Conservation (phyloP, 306 rosid genomes). For the Chamaecrista fasciculata region DNA sequence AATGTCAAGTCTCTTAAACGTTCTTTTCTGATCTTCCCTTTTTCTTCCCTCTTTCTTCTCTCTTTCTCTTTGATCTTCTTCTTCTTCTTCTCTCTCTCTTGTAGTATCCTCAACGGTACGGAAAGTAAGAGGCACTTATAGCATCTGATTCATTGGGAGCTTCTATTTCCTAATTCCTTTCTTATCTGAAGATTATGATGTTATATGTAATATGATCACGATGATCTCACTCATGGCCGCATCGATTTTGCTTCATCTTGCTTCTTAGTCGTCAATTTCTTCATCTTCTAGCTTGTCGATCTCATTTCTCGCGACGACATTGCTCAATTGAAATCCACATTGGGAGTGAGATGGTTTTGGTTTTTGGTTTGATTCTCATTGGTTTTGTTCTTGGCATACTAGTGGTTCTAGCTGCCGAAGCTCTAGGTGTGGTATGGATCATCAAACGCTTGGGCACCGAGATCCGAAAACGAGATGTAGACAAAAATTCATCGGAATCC, state of each 20-base stretch:
- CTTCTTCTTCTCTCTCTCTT: too few species aligned
- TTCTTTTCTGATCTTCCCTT: background rate
- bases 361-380: constrained; percentile 41
- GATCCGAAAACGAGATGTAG: constrained; percentile 27
- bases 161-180: background rate
- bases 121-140: background rate
- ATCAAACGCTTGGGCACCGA: constrained; percentile 48
- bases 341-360: constrained; percentile 32
- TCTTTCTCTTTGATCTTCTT: too few species aligned
- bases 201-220: too few species aligned
- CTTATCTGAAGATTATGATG: background rate
- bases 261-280: background rate
- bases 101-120: background rate
- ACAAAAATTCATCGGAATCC: constrained; percentile 28
- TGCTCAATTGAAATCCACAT: background rate
- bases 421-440: constrained; percentile 42
- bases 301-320: background rate
- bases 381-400: constrained; percentile 70
- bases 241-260: background rate
- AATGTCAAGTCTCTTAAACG: background rate
- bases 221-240: background rate
- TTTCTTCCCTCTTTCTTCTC: constrained; percentile 17
- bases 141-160: constrained; percentile 12
- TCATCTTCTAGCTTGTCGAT: background rate
- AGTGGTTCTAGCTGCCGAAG: constrained; percentile 55